phyloP scores from a whole-genome alignment of 495 filamentous ascomycete genomes.

The Beverwykella pulmonaria region DNA sequence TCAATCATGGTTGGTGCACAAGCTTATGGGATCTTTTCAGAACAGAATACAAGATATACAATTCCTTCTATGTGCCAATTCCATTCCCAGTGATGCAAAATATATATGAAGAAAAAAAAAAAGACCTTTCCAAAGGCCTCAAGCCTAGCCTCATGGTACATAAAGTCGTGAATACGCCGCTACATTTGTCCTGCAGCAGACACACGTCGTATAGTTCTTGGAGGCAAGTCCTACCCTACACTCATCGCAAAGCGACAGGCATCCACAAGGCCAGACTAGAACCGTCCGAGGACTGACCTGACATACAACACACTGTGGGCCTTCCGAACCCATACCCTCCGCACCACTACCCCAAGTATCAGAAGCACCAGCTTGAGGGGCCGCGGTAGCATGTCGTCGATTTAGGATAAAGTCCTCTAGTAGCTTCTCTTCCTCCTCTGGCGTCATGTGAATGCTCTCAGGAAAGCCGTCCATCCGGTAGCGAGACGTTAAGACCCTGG shows the following conservation, averaged over 20 bases:
- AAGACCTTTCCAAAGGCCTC: background rate
- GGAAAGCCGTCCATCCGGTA: conserved; percentile 40
- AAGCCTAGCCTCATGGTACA: conserved; percentile 63
- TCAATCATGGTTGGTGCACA: too few species aligned
- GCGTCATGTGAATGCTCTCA: conserved; percentile 46
- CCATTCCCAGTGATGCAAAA: background rate
- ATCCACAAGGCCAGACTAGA: conserved; percentile 95
- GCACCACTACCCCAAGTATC: conserved; percentile 67
- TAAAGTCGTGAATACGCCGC: conserved; percentile 85
- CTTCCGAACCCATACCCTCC: conserved; percentile 69
- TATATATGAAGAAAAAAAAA: conserved; percentile 5
- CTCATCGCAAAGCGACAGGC: conserved; percentile 91
- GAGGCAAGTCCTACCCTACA: conserved; percentile 90
- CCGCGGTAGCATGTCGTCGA: conserved; percentile 49
- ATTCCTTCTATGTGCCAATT: background rate
- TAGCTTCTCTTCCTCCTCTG: conserved; percentile 75
- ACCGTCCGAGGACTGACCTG: conserved; percentile 84
- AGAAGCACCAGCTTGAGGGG: conserved; percentile 21
- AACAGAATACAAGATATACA: background rate
- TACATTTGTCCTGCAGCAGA: conserved; percentile 87
- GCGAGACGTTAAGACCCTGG: conserved; percentile 61
- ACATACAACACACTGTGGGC: conserved; percentile 91
- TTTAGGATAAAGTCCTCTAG: conserved; percentile 82
- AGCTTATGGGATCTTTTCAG: too few species aligned
- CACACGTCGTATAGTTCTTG: conserved; percentile 95